Conservation (phyloP, 805 yeast genomes). For the Zygoascus biomembranicola region DNA sequence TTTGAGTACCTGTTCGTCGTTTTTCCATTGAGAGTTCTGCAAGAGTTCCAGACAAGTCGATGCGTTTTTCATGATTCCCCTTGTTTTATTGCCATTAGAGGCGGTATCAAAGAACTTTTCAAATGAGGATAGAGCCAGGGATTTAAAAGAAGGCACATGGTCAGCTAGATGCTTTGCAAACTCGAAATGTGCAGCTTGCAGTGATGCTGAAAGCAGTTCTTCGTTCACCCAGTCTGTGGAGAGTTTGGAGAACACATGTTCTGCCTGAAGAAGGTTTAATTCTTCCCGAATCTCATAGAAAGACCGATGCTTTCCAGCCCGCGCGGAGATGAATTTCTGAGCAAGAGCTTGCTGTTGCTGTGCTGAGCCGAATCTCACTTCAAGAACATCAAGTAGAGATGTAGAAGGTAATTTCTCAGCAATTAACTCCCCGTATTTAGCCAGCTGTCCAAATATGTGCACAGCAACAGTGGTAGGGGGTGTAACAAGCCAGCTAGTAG, state of each 20-base stretch:
- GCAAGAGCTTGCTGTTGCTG: constrained; percentile 12
- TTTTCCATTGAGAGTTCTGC: constrained; percentile 2
- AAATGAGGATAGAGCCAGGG: constrained; percentile 22
- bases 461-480: constrained; percentile 3
- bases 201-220: constrained; percentile 14
- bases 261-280: not conserved
- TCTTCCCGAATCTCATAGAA: constrained; percentile 3
- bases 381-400: constrained; percentile 6
- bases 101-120: constrained; percentile 38
- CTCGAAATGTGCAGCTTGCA: constrained; percentile 20
- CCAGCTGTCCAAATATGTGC: constrained; percentile 10
- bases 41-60: constrained; percentile 20
- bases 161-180: constrained; percentile 12
- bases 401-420: constrained; percentile 12
- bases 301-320: constrained; percentile 6
- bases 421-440: constrained; percentile 13
- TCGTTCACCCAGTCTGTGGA: constrained; percentile 7
- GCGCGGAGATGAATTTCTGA: constrained; percentile 3
- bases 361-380: constrained; percentile 11
- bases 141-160: constrained; percentile 1
- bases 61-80: constrained; percentile 36
- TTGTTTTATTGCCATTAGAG: constrained; percentile 32
- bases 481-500: not conserved
- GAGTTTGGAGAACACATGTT: constrained; percentile 6
- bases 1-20: constrained; percentile 9